Evolutionary conservation across 2,329 filamentous ascomycete species (phyloP).

Genomic region (Hypoxylon sp.): DNA sequence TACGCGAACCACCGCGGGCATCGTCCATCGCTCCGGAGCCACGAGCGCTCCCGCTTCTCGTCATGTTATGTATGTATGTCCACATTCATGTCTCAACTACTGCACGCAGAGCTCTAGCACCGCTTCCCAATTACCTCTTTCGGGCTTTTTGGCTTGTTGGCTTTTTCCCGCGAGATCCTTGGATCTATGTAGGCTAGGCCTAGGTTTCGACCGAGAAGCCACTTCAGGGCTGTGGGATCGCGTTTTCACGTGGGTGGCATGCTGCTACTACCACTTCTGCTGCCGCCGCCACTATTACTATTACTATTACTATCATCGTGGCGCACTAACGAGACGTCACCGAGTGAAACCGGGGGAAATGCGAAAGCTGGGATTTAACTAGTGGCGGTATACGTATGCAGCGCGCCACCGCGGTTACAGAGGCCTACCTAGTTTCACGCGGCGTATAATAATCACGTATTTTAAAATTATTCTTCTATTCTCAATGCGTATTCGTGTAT

Average conservation of each 20-base stretch:
- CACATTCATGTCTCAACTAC: conserved; percentile 4
- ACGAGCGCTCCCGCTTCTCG: neutral
- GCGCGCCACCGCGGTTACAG: neutral
- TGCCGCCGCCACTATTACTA: too few relatives aligned
- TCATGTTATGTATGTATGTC: neutral
- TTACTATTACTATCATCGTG: neutral
- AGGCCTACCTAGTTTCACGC: too few relatives aligned
- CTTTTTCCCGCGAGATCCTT: neutral
- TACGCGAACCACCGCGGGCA: neutral
- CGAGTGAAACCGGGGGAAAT: too few relatives aligned
- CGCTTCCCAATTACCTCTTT: conserved; percentile 1
- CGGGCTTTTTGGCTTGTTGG: neutral
- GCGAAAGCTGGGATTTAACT: too few relatives aligned
- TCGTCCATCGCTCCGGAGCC: neutral
- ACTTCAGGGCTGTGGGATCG: neutral
- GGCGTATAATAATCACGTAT: neutral
- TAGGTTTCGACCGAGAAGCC: conserved; percentile 7
- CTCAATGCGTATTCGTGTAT: conserved; percentile 29
- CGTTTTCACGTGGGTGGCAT: conserved; percentile 10
- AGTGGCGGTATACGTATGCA: too few relatives aligned
- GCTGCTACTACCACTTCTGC: too few relatives aligned
- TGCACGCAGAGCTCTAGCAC: neutral
- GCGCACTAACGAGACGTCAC: too few relatives aligned
- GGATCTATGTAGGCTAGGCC: too few relatives aligned
- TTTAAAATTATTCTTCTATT: conserved; percentile 12